A percentile compares a stretch with the other conserved stretches of the same genome.
phyloP scores from a whole-genome alignment of 2,329 filamentous ascomycete species.

The Aureobasidium zeae region DNA sequence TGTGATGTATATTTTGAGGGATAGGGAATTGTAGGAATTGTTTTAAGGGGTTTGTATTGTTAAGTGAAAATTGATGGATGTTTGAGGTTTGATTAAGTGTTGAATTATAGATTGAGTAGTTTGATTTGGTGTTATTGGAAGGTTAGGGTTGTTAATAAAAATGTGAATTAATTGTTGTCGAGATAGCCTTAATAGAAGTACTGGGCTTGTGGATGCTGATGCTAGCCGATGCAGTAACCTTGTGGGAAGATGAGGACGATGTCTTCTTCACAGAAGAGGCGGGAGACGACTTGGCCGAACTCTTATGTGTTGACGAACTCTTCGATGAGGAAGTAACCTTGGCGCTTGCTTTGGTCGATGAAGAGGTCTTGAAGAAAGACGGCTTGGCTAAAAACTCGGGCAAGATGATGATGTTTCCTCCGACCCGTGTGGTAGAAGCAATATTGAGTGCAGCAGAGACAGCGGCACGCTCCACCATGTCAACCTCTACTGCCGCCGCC shows the following conservation, averaged over 20 bases:
- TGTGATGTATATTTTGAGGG: no score
- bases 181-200: no score
- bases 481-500: no score
- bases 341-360: constrained; percentile 5
- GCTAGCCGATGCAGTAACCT: neutral
- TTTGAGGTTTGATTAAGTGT: no score
- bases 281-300: constrained; percentile 1
- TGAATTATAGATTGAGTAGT: no score
- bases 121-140: no score
- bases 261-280: constrained; percentile 5
- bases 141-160: no score
- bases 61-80: no score
- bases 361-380: neutral
- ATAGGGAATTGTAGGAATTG: no score
- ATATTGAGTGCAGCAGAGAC: neutral
- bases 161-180: no score
- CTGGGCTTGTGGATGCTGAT: no score
- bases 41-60: no score
- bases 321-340: constrained; percentile 4
- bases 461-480: neutral
- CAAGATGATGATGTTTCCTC: neutral
- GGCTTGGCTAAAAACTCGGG: constrained; percentile 8
- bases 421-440: constrained; percentile 9
- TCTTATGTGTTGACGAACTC: constrained; percentile 1
- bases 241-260: neutral